Evolutionary conservation across 306 rosid species (phyloP).

Genomic region (Castanea crenata): DNA sequence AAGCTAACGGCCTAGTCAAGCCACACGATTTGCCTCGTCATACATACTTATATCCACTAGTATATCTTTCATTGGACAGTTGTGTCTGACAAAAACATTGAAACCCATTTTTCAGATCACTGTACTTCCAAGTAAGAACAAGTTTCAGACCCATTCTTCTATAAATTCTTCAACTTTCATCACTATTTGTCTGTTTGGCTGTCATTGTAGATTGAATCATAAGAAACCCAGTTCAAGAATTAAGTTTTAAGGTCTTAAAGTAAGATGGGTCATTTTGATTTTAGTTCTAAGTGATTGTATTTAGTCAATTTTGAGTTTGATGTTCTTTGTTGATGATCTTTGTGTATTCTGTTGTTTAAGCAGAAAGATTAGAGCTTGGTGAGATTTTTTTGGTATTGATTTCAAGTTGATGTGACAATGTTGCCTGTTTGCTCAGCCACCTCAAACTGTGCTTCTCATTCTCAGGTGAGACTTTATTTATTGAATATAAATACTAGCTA

Average conservation of each 20-base stretch:
- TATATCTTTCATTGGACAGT: conserved; percentile 8
- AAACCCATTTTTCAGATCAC: neutral
- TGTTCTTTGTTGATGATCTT: neutral
- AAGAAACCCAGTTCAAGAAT: neutral
- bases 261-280: neutral
- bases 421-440: conserved; percentile 82
- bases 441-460: conserved; percentile 52
- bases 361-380: conserved; percentile 18
- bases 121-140: neutral
- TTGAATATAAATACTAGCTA: neutral
- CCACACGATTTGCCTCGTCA: conserved; percentile 43
- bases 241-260: neutral
- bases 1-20: conserved; percentile 15
- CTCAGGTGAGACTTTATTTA: conserved; percentile 48
- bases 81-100: neutral
- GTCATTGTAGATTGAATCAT: neutral
- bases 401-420: conserved; percentile 46
- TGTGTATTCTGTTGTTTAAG: neutral
- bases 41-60: conserved; percentile 6
- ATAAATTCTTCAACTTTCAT: neutral
- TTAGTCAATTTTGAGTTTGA: neutral
- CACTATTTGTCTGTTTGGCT: neutral
- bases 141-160: neutral
- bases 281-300: neutral
- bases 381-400: neutral